These are phyloP conservation scores for Aspergillus sp. DNA, from an alignment of 2,329 filamentous ascomycete genomes.

Conservation along the genomic window DNA sequence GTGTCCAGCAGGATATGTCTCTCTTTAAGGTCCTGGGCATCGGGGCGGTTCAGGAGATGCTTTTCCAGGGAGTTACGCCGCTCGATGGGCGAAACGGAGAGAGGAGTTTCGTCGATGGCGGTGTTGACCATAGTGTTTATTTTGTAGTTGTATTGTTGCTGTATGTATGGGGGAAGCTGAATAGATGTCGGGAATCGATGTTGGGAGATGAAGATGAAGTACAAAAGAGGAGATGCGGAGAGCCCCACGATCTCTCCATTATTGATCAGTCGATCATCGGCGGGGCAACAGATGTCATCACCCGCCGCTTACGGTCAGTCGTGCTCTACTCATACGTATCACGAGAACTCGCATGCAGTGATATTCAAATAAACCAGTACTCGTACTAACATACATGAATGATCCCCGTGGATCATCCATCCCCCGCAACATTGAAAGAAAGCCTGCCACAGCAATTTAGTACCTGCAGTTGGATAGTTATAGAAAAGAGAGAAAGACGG, in stretches of 20 bases:
- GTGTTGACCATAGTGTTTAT: constrained; percentile 13
- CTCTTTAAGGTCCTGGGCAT: constrained; percentile 63
- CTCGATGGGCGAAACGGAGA: constrained; percentile 51
- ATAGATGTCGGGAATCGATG: too few species aligned
- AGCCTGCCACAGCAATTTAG: too few species aligned
- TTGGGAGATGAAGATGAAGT: background rate
- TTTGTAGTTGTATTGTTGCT: constrained; percentile 3
- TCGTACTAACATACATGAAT: background rate
- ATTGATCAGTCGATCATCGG: background rate
- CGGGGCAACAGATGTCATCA: background rate
- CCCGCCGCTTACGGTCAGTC: background rate
- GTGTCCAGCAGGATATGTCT: constrained; percentile 67
- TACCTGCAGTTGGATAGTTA: too few species aligned
- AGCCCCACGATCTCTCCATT: background rate
- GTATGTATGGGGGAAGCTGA: background rate
- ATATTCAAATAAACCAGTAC: too few species aligned
- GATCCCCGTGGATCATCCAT: background rate
- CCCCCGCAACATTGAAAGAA: too few species aligned
- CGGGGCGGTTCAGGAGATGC: constrained; percentile 68
- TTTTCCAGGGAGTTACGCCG: constrained; percentile 68
- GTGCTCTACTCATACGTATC: background rate
- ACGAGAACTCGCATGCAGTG: too few species aligned
- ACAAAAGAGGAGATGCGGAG: background rate
- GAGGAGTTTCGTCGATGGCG: constrained; percentile 56
- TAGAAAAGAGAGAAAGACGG: background rate